Evolutionary conservation across 2,329 filamentous ascomycete genomes (phyloP).

Genomic region (Neurospora sp.): DNA sequence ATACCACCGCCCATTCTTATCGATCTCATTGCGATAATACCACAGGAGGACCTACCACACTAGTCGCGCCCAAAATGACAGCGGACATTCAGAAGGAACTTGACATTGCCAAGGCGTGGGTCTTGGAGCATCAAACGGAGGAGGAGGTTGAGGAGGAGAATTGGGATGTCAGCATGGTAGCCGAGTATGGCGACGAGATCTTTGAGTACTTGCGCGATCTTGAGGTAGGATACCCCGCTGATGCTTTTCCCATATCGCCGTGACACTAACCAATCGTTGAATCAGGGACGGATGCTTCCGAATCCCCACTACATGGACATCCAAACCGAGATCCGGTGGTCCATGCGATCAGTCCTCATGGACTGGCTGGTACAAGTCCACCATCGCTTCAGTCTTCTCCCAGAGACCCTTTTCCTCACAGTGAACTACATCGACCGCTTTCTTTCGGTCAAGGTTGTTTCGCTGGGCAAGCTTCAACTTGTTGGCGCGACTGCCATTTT

Average conservation of each 20-base stretch:
- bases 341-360: constrained; percentile 94
- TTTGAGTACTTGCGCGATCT: constrained; percentile 84
- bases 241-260: neutral
- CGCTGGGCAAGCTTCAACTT: constrained; percentile 86
- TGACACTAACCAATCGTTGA: constrained; percentile 7
- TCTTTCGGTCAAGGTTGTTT: constrained; percentile 87
- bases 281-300: constrained; percentile 66
- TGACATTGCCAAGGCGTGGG: constrained; percentile 50
- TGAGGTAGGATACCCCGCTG: constrained; percentile 51
- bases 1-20: constrained; percentile 66
- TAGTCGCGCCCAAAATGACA: constrained; percentile 65
- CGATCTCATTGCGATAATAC: constrained; percentile 60
- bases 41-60: constrained; percentile 37
- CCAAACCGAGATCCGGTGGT: constrained; percentile 97
- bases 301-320: constrained; percentile 94
- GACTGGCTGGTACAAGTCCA: constrained; percentile 98
- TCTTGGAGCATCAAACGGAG: constrained; percentile 52
- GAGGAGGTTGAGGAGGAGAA: constrained; percentile 82
- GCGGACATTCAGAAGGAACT: constrained; percentile 64
- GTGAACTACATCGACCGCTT: constrained; percentile 98
- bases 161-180: constrained; percentile 95
- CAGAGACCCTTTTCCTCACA: constrained; percentile 87
- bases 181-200: constrained; percentile 93
- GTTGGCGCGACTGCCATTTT: constrained; percentile 94
- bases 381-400: constrained; percentile 77